Conservation (phyloP, 352 stramenopile genomes). For the Phytopythium mirpurense region DNA sequence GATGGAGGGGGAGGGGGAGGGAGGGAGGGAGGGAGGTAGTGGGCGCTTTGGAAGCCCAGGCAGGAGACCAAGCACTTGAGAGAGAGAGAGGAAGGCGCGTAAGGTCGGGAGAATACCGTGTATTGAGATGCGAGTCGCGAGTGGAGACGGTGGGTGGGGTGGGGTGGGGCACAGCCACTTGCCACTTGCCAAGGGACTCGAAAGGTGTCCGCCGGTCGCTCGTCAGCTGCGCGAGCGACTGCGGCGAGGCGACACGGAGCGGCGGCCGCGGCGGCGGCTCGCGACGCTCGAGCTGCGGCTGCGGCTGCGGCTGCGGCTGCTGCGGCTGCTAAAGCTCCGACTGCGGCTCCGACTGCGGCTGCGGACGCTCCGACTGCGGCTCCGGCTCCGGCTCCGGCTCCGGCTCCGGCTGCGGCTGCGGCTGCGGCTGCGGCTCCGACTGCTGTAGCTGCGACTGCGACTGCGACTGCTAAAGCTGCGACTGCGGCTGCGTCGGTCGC, state of each 20-base stretch:
- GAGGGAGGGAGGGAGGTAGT: not conserved
- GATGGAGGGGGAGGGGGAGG: not conserved
- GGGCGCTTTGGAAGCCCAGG: too few relatives aligned
- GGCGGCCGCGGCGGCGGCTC: constrained; percentile 8
- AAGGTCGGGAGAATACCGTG: constrained; percentile 4
- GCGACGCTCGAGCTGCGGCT: constrained; percentile 17
- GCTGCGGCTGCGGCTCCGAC: constrained; percentile 30
- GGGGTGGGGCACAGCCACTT: too few relatives aligned
- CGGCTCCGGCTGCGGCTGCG: constrained; percentile 10
- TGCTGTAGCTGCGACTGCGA: constrained; percentile 4
- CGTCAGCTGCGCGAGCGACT: constrained; percentile 6
- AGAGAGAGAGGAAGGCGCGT: constrained; percentile 1
- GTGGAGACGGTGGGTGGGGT: too few relatives aligned
- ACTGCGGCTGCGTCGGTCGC: constrained; percentile 14
- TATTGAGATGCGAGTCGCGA: not conserved
- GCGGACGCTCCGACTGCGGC: not conserved
- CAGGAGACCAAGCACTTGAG: too few relatives aligned
- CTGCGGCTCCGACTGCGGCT: constrained; percentile 20
- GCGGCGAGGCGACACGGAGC: constrained; percentile 13
- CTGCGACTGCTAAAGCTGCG: constrained; percentile 19
- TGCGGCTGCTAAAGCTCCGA: constrained; percentile 14
- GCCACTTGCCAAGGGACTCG: too few relatives aligned
- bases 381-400: constrained; percentile 11
- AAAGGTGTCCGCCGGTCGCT: too few relatives aligned
- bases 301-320: constrained; percentile 20